Base-by-base conservation (phyloP, 2,329 filamentous ascomycete genomes). In the Aspergillus sp. region DNA sequence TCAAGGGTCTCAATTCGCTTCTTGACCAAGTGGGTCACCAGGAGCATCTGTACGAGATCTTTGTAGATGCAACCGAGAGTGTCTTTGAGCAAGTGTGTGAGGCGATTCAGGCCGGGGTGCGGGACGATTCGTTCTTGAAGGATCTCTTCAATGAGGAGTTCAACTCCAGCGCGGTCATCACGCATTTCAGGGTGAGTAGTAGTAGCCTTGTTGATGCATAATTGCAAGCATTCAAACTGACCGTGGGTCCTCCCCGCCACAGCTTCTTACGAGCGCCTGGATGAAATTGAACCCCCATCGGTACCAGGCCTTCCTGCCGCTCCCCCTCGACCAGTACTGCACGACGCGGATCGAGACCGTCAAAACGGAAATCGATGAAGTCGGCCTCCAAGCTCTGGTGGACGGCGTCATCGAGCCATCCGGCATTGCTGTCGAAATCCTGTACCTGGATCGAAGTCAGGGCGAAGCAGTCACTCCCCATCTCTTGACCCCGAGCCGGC, bases 401-500 rank as follows among this genome's bases (percentile, higher is more conserved):
- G 86, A 93, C 57, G 82, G 90, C 22, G 79, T 97, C 3, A 82
- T 97, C 57, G 87, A 89, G 65, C 89, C 88, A 7, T 86, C 86
- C 46, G 85, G 85, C 14, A 84, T 96, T 57, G 84, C 86, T 4
- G 82, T 97, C 17, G 90, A 96, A 66, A 89, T 97, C 56, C 85
- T 90, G 49, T 96, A 97, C 67, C 83, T 99, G 8, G 94, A 97
- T 68, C 85, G 90, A 61, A 96, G 89, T 63, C 79, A 84, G 43
- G 92, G 91, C 16, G 80, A 82, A 44, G 81, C 88, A 62, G 89
- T 90, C 63, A 95, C 68, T 56, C 76, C 71, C 8, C 74, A 77
- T 57, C 60, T 69, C 32, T 62, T 76, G 33, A 69, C 74, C 4
- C 61, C 66, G 8, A 62, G 64, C 36, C 54, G 59, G 14, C 61